Percentiles rank a stretch among this genome's conserved stretches.
phyloP scores from a whole-genome alignment of 2,329 filamentous ascomycete genomes.

The Pestalotiopsis sp. region DNA sequence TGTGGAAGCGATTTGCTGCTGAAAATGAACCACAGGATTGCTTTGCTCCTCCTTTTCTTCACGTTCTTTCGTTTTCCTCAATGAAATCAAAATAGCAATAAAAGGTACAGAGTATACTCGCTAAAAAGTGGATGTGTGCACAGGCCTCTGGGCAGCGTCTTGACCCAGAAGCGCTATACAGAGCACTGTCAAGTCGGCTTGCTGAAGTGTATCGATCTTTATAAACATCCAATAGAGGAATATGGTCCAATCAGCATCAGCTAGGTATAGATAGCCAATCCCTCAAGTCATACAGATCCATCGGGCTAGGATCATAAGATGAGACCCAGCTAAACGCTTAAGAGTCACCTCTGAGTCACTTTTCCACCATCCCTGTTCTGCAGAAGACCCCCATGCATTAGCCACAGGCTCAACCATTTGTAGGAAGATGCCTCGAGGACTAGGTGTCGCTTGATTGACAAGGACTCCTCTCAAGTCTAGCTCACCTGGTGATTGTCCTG shows the following conservation, averaged over 20 bases:
- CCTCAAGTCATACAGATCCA: neutral
- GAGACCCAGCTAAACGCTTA: neutral
- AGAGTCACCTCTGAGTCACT: neutral
- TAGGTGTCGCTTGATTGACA: neutral
- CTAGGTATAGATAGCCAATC: neutral
- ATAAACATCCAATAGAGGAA: neutral
- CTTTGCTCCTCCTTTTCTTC: neutral
- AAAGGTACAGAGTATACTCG: neutral
- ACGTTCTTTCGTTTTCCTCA: neutral
- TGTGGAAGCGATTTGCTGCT: neutral
- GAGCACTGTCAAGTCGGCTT: neutral
- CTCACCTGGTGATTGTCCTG: conserved; percentile 7
- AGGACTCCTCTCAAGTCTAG: neutral
- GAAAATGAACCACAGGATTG: neutral
- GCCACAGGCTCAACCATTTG: neutral
- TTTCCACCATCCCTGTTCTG: neutral
- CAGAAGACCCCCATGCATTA: neutral
- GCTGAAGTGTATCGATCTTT: neutral
- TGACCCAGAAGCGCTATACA: too few species aligned
- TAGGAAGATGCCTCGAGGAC: neutral
- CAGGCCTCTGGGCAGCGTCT: neutral
- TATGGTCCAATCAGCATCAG: neutral
- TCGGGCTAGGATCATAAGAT: neutral
- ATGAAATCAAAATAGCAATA: neutral
- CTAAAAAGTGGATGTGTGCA: neutral